phyloP scores from a whole-genome alignment of 2,329 filamentous ascomycete species.

The Aureobasidium subglaciale region DNA sequence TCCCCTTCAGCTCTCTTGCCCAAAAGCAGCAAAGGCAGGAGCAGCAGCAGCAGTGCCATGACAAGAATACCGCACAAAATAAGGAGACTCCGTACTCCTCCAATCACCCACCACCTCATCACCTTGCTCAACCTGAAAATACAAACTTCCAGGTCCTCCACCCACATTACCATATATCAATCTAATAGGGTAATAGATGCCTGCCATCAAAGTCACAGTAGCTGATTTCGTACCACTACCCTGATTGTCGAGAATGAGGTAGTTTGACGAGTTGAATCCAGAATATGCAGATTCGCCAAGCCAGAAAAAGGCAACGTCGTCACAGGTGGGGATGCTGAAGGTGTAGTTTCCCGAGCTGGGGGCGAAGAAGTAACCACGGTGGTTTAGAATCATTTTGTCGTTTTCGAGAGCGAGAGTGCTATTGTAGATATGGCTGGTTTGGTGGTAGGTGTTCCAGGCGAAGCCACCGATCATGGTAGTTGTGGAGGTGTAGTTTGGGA shows the following conservation, averaged over 20 bases:
- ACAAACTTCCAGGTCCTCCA: not conserved
- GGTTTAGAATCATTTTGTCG: not conserved
- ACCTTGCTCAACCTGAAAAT: not conserved
- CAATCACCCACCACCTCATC: not conserved
- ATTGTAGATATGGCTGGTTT: not conserved
- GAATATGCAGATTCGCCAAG: not conserved
- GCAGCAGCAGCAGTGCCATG: not conserved
- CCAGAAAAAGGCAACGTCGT: not conserved
- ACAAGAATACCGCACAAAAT: not conserved
- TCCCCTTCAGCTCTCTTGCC: not conserved
- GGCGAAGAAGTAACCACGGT: not conserved
- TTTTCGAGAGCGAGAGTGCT: not conserved
- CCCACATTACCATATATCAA: not conserved
- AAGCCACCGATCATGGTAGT: not conserved
- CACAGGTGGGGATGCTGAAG: not conserved
- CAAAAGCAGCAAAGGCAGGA: not conserved
- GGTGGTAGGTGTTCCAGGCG: not conserved
- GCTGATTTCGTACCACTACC: not conserved
- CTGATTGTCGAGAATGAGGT: not conserved
- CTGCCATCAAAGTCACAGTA: not conserved
- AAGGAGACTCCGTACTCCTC: not conserved
- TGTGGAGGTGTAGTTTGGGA: not conserved
- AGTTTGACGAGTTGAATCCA: not conserved
- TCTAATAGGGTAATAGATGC: not conserved
- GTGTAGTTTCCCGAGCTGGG: not conserved